A percentile compares a stretch with the other conserved stretches of the same genome.
phyloP scores from a whole-genome alignment of 441 rosid genomes.

The Syzygium malaccense region DNA sequence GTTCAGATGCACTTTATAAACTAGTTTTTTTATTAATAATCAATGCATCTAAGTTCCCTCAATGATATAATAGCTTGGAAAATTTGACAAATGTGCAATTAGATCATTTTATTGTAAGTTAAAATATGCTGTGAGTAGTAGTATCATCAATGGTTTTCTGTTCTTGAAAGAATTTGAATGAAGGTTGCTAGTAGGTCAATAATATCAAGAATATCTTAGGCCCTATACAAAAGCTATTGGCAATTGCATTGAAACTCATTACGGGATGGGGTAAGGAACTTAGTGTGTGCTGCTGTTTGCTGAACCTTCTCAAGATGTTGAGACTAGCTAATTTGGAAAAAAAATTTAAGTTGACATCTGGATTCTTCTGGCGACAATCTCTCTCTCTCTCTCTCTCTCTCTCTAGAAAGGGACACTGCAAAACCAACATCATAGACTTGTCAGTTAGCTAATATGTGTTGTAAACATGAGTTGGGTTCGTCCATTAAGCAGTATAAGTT shows the following conservation, averaged over 20 bases:
- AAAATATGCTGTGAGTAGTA: neutral
- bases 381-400: neutral
- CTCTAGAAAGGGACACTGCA: neutral
- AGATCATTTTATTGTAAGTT: neutral
- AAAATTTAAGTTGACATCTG: neutral
- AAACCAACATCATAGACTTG: neutral
- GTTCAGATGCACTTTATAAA: neutral
- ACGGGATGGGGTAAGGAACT: neutral
- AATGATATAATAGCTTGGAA: neutral
- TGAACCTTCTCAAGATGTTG: neutral
- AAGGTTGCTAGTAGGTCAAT: neutral
- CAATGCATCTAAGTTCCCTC: neutral
- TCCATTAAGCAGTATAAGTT: neutral
- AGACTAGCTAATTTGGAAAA: neutral
- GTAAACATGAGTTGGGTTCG: neutral
- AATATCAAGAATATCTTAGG: neutral
- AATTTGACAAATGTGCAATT: neutral
- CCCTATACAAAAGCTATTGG: neutral
- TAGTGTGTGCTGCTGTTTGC: neutral
- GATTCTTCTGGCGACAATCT: neutral
- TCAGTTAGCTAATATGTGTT: neutral
- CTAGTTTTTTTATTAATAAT: neutral
- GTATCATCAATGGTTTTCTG: neutral
- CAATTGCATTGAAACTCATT: neutral
- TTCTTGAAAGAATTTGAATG: neutral